These are phyloP conservation scores for Exobasidium cylindrosporum DNA, from an alignment of 1,284 basidiomycete species.

Conservation along the genomic window DNA sequence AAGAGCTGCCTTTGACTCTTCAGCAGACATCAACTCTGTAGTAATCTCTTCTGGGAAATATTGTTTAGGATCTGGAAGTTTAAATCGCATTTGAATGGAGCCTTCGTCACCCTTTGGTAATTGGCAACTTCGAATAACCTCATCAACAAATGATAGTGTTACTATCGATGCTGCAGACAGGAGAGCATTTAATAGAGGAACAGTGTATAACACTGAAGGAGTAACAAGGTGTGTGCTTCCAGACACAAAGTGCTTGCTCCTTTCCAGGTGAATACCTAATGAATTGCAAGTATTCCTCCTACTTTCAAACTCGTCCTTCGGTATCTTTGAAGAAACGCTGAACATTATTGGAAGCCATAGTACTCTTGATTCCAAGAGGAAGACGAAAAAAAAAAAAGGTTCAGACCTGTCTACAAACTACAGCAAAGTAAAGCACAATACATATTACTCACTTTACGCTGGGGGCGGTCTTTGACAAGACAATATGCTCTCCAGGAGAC, in stretches of 20 bases:
- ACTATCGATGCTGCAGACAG: slow-evolving; percentile 26
- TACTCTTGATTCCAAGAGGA: not conserved
- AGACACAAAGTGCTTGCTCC: not conserved
- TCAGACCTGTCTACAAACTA: too few species aligned
- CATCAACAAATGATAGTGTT: slow-evolving; percentile 25
- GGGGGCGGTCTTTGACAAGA: slow-evolving; percentile 4
- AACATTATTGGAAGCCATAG: not conserved
- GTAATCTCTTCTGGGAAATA: slow-evolving; percentile 25
- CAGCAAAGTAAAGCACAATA: too few species aligned
- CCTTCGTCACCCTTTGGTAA: slow-evolving; percentile 23
- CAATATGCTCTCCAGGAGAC: not conserved
- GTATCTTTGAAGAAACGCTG: not conserved
- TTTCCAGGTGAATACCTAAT: not conserved
- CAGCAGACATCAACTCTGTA: slow-evolving; percentile 23
- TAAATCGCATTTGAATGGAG: slow-evolving; percentile 28
- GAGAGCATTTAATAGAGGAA: slow-evolving; percentile 26
- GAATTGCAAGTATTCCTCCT: not conserved
- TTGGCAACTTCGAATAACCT: slow-evolving; percentile 27
- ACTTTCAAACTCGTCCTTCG: not conserved
- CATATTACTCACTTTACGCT: not conserved
- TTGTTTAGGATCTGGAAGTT: slow-evolving; percentile 19
- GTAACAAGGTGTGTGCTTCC: not conserved
- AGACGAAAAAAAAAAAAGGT: not conserved
- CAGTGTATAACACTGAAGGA: slow-evolving; percentile 9
- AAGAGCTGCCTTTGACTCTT: slow-evolving; percentile 18